A percentile compares a stretch with the other conserved stretches of the same genome.
phyloP scores from a whole-genome alignment of 2,329 filamentous ascomycete genomes.

The Verruconis gallopava region DNA sequence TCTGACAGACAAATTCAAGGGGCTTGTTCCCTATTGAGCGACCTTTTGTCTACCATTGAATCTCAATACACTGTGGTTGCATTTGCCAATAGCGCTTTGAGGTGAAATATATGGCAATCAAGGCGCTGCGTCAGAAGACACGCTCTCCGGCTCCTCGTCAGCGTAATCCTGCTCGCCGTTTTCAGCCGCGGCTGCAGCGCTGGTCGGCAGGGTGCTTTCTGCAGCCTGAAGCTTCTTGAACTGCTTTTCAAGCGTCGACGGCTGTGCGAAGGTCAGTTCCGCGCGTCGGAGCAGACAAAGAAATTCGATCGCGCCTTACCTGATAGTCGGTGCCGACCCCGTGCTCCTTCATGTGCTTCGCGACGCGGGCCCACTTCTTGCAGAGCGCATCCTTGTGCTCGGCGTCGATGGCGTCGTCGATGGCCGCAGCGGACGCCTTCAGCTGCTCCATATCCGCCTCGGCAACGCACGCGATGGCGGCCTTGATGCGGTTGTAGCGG shows the following conservation, averaged over 20 bases:
- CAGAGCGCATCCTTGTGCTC: background rate
- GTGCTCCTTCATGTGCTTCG: constrained; percentile 12
- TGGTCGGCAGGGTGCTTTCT: background rate
- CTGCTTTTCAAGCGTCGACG: constrained; percentile 12
- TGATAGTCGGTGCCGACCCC: constrained; percentile 9
- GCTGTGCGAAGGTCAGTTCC: background rate
- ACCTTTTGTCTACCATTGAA: too few relatives aligned
- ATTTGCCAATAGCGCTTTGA: too few relatives aligned
- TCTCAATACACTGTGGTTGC: too few relatives aligned
- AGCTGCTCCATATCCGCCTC: constrained; percentile 10
- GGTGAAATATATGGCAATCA: too few relatives aligned
- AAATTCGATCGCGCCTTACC: background rate
- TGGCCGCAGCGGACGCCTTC: constrained; percentile 5
- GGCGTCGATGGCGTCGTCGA: constrained; percentile 11
- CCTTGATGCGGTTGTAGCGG: constrained; percentile 14
- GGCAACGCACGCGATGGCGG: constrained; percentile 11
- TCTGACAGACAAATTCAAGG: too few relatives aligned
- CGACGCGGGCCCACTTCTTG: constrained; percentile 13
- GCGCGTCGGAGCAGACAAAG: background rate
- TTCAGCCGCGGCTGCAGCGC: background rate
- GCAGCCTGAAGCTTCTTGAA: constrained; percentile 11
- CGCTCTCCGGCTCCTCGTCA: too few relatives aligned
- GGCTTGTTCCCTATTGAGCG: too few relatives aligned
- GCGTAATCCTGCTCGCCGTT: background rate
- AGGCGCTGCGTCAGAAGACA: too few relatives aligned